A percentile compares a stretch with the other conserved stretches of the same genome.
phyloP scores from a whole-genome alignment of 257 asterid species.

The Lavandula angustifolia region DNA sequence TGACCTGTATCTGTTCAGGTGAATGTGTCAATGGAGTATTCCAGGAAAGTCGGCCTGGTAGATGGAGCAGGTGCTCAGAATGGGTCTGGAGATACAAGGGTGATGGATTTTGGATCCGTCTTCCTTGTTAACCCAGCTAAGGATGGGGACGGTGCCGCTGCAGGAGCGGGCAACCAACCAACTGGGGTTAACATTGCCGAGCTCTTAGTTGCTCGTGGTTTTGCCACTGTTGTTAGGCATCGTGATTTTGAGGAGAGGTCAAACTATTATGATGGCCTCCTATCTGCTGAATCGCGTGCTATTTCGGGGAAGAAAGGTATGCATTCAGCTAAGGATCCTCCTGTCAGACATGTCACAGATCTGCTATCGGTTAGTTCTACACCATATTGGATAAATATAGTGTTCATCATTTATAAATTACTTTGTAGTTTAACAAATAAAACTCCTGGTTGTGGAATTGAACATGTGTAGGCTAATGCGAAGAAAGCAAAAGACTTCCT shows the following conservation, averaged over 20 bases:
- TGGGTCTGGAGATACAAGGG: slow-evolving; percentile 53
- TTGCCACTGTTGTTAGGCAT: slow-evolving; percentile 88
- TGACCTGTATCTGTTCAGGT: slow-evolving; percentile 52
- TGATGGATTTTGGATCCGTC: slow-evolving; percentile 96
- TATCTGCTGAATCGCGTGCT: slow-evolving; percentile 92
- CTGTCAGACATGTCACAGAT: slow-evolving; percentile 81
- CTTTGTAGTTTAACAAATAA: slow-evolving; percentile 19
- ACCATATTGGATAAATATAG: slow-evolving; percentile 12
- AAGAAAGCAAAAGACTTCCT: slow-evolving; percentile 88
- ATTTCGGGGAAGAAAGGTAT: slow-evolving; percentile 79
- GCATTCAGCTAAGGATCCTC: slow-evolving; percentile 89
- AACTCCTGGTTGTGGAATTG: slow-evolving; percentile 9
- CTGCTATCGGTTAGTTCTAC: slow-evolving; percentile 67
- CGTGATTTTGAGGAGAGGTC: slow-evolving; percentile 99
- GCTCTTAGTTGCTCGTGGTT: slow-evolving; percentile 88
- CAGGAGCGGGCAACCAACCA: slow-evolving; percentile 56
- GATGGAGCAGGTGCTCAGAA: slow-evolving; percentile 70
- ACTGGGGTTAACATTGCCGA: slow-evolving; percentile 77
- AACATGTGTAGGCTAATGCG: slow-evolving; percentile 57
- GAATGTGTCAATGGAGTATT: slow-evolving; percentile 93
- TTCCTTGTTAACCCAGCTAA: slow-evolving; percentile 61
- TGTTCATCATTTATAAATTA: neutral
- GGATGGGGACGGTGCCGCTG: slow-evolving; percentile 68
- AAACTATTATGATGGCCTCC: slow-evolving; percentile 82
- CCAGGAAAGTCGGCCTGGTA: slow-evolving; percentile 69